phyloP scores from a whole-genome alignment of 2,329 filamentous ascomycete species.

The Ophiostoma australiae region DNA sequence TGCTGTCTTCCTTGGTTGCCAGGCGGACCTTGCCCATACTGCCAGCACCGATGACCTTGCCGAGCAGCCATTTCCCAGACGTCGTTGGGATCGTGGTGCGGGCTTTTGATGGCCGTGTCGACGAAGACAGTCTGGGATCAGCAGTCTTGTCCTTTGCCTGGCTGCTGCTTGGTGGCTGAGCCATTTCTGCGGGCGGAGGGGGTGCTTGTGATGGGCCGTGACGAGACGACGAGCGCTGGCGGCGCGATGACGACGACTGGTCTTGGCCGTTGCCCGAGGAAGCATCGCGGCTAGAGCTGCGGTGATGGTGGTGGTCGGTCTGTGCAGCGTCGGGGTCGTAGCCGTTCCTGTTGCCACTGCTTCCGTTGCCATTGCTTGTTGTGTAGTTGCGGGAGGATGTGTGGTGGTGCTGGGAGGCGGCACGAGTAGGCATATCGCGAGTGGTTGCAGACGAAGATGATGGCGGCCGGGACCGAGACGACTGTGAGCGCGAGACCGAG shows the following conservation, averaged over 20 bases:
- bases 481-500: conserved; percentile 35
- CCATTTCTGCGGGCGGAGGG: conserved; percentile 33
- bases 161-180: conserved; percentile 11
- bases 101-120: conserved; percentile 51
- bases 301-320: conserved; percentile 34
- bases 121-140: conserved; percentile 44
- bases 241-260: conserved; percentile 48
- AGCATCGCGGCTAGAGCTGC: conserved; percentile 57
- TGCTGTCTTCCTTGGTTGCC: conserved; percentile 81
- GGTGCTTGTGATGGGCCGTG: conserved; percentile 28
- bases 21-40: conserved; percentile 99
- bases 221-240: conserved; percentile 42
- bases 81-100: conserved; percentile 83
- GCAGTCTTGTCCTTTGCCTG: conserved; percentile 34
- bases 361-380: conserved; percentile 17
- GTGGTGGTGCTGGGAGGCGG: conserved; percentile 30
- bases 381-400: conserved; percentile 22
- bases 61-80: conserved; percentile 88
- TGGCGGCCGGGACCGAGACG: conserved; percentile 36
- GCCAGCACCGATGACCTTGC: conserved; percentile 93
- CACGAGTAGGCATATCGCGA: conserved; percentile 26
- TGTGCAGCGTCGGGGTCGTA: conserved; percentile 20
- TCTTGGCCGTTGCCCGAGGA: conserved; percentile 34
- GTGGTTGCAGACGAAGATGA: conserved; percentile 30
- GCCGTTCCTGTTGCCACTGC: conserved; percentile 17